Conservation (phyloP, 2,329 filamentous ascomycete genomes). For the Dactylellina parvicollis region DNA sequence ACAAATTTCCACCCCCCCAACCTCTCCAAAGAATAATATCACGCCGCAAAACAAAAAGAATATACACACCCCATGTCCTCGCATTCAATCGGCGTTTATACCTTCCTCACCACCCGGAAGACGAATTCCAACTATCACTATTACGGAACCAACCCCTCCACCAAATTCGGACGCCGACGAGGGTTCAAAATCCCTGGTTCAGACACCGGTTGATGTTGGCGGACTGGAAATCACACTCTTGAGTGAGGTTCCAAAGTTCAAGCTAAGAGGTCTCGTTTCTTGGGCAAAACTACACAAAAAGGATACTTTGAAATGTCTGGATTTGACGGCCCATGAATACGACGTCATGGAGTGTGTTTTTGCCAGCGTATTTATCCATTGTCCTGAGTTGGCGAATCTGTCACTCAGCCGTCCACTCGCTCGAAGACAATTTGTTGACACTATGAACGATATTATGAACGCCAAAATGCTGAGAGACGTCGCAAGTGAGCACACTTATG, state of each 20-base stretch:
- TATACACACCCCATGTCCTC: neutral
- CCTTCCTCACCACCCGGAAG: neutral
- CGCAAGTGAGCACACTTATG: neutral
- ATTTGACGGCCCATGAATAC: neutral
- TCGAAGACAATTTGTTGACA: neutral
- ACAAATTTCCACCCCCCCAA: no score
- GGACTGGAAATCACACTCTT: neutral
- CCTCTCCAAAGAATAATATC: no score
- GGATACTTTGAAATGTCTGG: neutral
- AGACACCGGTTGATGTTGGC: neutral
- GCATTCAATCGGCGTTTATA: neutral
- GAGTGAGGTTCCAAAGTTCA: neutral
- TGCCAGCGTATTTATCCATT: neutral
- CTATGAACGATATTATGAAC: neutral
- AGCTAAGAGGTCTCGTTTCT: neutral
- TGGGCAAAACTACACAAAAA: neutral
- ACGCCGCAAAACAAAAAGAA: no score
- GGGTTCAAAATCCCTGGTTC: neutral
- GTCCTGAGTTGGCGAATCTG: neutral
- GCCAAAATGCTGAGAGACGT: neutral
- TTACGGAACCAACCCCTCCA: neutral
- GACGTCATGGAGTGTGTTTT: neutral
- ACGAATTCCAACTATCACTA: neutral
- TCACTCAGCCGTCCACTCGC: neutral
- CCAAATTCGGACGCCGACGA: neutral